Conservation (phyloP, 768 basidiomycete species). For the Pulveroboletus sp. region DNA sequence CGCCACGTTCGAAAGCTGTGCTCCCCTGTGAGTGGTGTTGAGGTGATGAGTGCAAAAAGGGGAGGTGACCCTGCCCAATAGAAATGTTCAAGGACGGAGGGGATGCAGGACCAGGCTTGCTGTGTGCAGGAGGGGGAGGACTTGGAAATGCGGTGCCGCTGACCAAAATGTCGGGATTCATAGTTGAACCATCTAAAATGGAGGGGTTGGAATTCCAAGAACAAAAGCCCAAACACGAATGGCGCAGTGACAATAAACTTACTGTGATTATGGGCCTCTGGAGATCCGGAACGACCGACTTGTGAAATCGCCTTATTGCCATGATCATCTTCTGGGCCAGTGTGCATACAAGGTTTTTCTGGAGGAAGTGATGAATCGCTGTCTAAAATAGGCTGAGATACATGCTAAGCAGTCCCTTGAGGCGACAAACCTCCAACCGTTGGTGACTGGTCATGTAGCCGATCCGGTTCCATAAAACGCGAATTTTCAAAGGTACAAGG, state of each 20-base stretch:
- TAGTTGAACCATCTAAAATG: not conserved
- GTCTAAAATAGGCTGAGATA: not conserved
- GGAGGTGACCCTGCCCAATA: not conserved
- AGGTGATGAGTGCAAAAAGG: not conserved
- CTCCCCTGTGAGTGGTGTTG: not conserved
- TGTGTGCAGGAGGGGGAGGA: not conserved
- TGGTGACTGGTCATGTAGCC: not conserved
- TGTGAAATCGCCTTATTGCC: not conserved
- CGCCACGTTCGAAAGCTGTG: not conserved
- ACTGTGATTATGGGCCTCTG: not conserved
- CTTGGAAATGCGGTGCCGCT: not conserved
- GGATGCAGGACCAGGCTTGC: not conserved
- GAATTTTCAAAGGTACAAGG: not conserved
- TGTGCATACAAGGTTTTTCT: not conserved
- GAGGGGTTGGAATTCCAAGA: not conserved
- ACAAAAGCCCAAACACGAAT: not conserved
- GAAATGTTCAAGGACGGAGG: not conserved
- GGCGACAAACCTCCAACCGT: too few species aligned
- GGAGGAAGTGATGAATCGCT: not conserved
- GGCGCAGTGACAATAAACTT: not conserved
- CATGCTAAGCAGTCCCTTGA: not conserved
- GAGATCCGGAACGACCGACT: not conserved
- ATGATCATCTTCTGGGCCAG: not conserved
- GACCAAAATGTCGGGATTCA: not conserved
- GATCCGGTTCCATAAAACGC: not conserved